Evolutionary conservation across 108 stramenopile species (phyloP), one percentile per base, ranked within the genome.

Genomic region (Schizochytrium sp.): DNA sequence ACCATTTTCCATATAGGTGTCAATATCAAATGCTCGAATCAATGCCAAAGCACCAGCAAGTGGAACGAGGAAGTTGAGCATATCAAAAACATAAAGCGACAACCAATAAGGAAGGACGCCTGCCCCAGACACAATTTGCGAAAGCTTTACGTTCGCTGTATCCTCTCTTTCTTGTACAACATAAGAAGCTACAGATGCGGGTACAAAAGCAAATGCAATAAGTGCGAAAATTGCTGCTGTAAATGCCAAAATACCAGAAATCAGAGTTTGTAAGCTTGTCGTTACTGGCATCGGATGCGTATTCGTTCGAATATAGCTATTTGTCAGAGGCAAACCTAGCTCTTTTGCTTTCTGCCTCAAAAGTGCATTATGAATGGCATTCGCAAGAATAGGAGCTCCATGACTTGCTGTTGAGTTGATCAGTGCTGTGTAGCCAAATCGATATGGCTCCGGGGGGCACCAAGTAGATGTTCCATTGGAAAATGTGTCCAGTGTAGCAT

Each of bases 81-180:
- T 47, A 57, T 95, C 94, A n/a, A 90, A 94, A 50, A 87, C n/a
- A 53, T 72, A 94, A 4, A 93, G 94, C 56, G 92, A 91, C 55
- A 90, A 46, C 94, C 94, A 95, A 87, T 95, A 95, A 3, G 93
- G 92, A 4, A 38, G 28, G 53, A 91, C 47, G 57, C 72, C 46
- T 4, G 94, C 94, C 17, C 95, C 95, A 2, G 88, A 76, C 5
- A 91, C 15, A 40, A 73, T 47, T 72, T 92, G 92, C 90, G 94
- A 93, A 61, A 94, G 94, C 72, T 95, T 94, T 57, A 83, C 28
- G 28, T 83, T 83, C 0, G 94, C 94, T 59, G 91, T 93, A 41
- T 90, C 90, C 87, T 94, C 94, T 45, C 93, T 58, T 87, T 95
- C 95, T 56, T 90, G 91, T 19, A 95, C 95, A 3, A 95, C 91